Base-by-base conservation (phyloP, 352 stramenopile species). In the Globisporangium spinosum region DNA sequence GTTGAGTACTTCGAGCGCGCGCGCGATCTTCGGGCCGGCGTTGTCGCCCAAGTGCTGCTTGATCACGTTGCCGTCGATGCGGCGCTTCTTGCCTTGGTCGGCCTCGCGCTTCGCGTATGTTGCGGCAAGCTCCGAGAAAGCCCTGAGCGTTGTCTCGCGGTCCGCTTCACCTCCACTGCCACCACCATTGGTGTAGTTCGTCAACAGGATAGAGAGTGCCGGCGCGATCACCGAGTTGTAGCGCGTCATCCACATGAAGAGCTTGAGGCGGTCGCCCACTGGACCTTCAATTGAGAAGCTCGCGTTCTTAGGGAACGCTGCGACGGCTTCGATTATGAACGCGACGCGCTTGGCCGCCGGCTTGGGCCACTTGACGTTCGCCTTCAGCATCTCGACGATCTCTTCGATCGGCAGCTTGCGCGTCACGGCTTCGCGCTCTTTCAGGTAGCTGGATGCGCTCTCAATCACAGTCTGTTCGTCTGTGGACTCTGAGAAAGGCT, bases 291-390 rank as follows among this genome's bases (percentile, higher is more conserved):
- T n/a, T 1, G 59, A 20, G n/a, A 69, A 20, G 2, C 0, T 27
- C 10, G 29, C 56, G 23, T 54, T 51, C 5, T 73, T 67, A 1
- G 83, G 82, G 58, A 89, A 92, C 35, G 80, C 76, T 0, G 77
- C 69, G 27, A 89, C 69, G 0, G 84, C 84, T 59, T 92, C 84
- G 23, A 90, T 72, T 22, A 90, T 85, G 47, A 85, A 66, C 32
- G 80, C 80, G 49, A 88, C 77, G 10, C 82, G 80, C 71, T 92
- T 92, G 61, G 82, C 82, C 43, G 76, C 79, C 1, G 82, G 78
- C 56, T 90, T 90, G 13, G 84, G 77, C 82, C 82, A 90, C 62
- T 92, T 92, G 34, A 92, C 80, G 58, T 89, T 85, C 56, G 75
- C 72, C 70, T 92, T 92, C 27, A 92, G 77, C 77, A 90, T 77